Evolutionary conservation across 805 yeast species (phyloP), one percentile per base, ranked within the genome.

Genomic region (Starmerella cellae): DNA sequence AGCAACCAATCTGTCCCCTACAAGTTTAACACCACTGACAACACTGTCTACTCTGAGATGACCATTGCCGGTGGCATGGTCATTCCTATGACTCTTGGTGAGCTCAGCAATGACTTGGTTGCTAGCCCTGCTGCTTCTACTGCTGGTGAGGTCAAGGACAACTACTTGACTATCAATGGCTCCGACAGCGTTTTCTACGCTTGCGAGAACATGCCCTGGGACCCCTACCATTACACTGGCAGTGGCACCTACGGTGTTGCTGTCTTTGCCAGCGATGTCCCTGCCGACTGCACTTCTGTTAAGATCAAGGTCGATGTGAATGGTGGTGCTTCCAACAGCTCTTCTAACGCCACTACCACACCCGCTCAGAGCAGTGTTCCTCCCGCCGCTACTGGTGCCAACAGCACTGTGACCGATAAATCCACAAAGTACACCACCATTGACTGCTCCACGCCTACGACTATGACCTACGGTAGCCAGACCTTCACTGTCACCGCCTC

Each of bases 401-500:
- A 21, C 38, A 30, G 38, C 24, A 29, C 50, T 8, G 39, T 26
- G 29, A 42, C 40, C 27, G 31, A 14, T 4, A 9, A 35, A n/a
- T 29, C 36, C 35, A 43, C 47, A 23, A 16, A 32, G 34, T 24
- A 38, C 37, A n/a, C 41, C 37, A 51, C 54, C n/a, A 45, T 52
- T 37, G 46, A 38, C 37, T 50, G 53, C 45, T 43, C 53, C 13
- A 38, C 35, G 21, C 51, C 53, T 27, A 50, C 54, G 11, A 47
- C 52, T 6, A 26, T 49, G 29, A 44, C 49, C 22, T 40, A 39
- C 30, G 52, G 44, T n/a, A 32, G 42, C 22, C 16, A 33, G 42
- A 48, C 51, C 29, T 47, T 35, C 45, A 59, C 60, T 13, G 53
- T 50, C 19, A 45, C 54, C 9, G 66, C 58, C 51, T 62, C 87